Base-by-base conservation (phyloP, 1,284 basidiomycete species). In the Calocybe gambosa region DNA sequence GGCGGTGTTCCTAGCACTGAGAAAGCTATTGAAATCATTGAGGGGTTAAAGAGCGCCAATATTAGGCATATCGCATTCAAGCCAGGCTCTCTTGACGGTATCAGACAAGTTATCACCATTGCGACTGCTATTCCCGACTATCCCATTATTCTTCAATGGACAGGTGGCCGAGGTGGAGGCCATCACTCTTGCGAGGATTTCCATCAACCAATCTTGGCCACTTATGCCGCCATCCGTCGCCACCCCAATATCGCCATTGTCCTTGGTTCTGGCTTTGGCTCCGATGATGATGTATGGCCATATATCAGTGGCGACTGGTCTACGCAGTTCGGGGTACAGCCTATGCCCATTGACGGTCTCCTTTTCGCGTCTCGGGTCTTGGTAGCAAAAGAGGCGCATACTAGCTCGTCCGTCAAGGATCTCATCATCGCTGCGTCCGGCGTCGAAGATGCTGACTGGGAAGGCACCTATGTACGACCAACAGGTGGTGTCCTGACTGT, bases 311-410 rank as follows among this genome's bases (percentile, higher is more conserved):
- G 96, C 60, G 91, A 97, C 60, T 98, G 95, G 96, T 89, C 90
- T 3, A 77, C 83, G 53, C 73, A 85, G 51, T 97, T 88, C 62
- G 85, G 82, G 49, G 75, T 86, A 37, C 91, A 97, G 67, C 86
- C 89, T n/a, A 99, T 99, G 96, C 95, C 95, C 1, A 97, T 95
- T 72, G 95, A 98, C 58, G 96, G 94, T 50, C 93, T 96, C 71
- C 77, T 99, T 43, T 96, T 95, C 61, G 96, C 87, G 12, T 91
- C 87, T 59, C 87, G 96, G 52, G 93, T 97, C 64, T 97, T 99
- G 93, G 90, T 96, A 36, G 95, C 95, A 51, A 94, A 93, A 72
- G 95, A 99, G 68, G 93, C 95, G 8, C 94, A 98, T 65, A 98
- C 95, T 0, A 88, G 85, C 58, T 77, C 90, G 4, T 85, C 85